phyloP scores from a whole-genome alignment of 1,284 basidiomycete species.

The Heterobasidion annosum region DNA sequence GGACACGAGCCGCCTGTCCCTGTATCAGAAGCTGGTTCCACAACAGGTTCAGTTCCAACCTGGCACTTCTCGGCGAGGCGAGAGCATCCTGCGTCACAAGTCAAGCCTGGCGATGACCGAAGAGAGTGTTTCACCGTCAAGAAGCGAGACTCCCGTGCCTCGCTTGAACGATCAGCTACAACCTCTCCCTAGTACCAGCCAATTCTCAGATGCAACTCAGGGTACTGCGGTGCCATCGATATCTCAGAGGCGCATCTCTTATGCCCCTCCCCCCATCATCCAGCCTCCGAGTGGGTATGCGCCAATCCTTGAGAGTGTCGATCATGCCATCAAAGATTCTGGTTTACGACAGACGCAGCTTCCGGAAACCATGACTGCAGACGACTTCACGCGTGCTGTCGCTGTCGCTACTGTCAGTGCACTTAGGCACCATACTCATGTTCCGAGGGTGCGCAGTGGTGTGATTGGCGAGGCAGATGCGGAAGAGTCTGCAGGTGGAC shows the following conservation, averaged over 20 bases:
- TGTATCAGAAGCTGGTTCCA: slow-evolving; percentile 64
- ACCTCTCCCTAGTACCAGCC: slow-evolving; percentile 7
- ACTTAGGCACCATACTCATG: slow-evolving; percentile 58
- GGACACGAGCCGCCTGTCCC: slow-evolving; percentile 49
- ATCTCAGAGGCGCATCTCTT: slow-evolving; percentile 45
- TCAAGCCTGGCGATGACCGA: slow-evolving; percentile 30
- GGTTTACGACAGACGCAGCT: slow-evolving; percentile 48
- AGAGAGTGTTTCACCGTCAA: slow-evolving; percentile 14
- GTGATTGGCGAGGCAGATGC: slow-evolving; percentile 18
- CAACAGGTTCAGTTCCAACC: slow-evolving; percentile 10
- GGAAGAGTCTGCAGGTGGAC: slow-evolving; percentile 38
- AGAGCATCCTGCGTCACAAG: slow-evolving; percentile 24
- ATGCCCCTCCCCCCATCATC: slow-evolving; percentile 33
- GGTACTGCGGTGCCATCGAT: slow-evolving; percentile 12
- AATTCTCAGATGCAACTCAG: slow-evolving; percentile 12
- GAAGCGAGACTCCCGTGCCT: background rate
- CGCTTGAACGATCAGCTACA: background rate
- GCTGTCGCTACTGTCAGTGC: slow-evolving; percentile 87
- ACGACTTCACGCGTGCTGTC: slow-evolving; percentile 87
- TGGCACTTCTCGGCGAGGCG: slow-evolving; percentile 7
- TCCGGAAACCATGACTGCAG: slow-evolving; percentile 64
- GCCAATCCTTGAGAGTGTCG: slow-evolving; percentile 73
- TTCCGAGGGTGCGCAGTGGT: slow-evolving; percentile 30
- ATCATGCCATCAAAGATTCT: slow-evolving; percentile 60
- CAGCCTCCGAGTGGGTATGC: slow-evolving; percentile 31